These are phyloP conservation scores for Lenwebbia sp. DNA, from an alignment of 345 rosid genomes.

Conservation along the genomic window DNA sequence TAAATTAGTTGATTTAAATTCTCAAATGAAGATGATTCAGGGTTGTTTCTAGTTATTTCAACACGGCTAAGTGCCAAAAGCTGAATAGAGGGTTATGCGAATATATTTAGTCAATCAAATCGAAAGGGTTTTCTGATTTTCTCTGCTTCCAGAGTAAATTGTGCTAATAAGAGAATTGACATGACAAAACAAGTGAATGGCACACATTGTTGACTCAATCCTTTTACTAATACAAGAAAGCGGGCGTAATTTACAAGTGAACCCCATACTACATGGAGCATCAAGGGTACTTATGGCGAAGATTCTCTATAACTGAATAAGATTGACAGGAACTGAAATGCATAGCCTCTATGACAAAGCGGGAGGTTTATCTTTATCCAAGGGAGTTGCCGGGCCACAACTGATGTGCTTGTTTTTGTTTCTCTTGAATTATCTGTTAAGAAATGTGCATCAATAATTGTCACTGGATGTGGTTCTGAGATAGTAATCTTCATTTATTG, in stretches of 20 bases:
- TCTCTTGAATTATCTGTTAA: neutral
- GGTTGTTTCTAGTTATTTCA: neutral
- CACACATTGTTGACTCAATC: neutral
- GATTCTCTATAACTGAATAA: neutral
- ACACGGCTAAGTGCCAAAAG: neutral
- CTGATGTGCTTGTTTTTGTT: neutral
- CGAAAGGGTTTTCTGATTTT: neutral
- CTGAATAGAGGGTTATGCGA: neutral
- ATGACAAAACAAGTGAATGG: neutral
- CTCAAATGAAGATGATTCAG: neutral
- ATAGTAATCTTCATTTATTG: conserved; percentile 1
- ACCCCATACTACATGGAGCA: neutral
- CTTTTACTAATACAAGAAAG: neutral
- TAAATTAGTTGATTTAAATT: neutral
- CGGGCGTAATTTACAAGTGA: neutral
- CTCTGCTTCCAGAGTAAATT: neutral
- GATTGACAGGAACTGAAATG: neutral
- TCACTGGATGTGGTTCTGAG: neutral
- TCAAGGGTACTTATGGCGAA: neutral
- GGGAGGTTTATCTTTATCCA: neutral
- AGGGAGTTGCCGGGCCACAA: neutral
- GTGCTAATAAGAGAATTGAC: neutral
- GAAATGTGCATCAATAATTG: neutral
- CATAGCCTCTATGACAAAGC: neutral
- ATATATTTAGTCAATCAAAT: neutral